Evolutionary conservation across 139 green algal species (phyloP).

Genomic region (Tetraselmis chui): DNA sequence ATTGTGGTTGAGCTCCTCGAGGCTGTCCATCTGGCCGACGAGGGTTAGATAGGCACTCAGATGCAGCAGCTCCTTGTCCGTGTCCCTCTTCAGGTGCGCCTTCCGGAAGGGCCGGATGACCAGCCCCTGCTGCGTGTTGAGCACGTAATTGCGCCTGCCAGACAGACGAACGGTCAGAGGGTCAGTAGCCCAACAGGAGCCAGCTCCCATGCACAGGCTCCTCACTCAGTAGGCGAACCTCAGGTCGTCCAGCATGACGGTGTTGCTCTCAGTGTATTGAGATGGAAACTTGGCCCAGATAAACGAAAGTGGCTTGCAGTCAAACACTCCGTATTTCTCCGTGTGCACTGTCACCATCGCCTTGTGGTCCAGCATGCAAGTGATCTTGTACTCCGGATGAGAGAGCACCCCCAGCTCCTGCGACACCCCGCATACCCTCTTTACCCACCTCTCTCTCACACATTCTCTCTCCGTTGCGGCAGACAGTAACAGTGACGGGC

Average conservation of each 20-base stretch:
- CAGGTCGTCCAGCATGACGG: constrained; percentile 96
- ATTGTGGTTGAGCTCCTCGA: constrained; percentile 64
- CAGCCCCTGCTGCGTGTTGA: constrained; percentile 90
- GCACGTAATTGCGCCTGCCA: constrained; percentile 81
- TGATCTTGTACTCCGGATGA: constrained; percentile 73
- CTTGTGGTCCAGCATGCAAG: constrained; percentile 74
- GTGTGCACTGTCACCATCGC: constrained; percentile 83
- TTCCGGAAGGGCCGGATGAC: constrained; percentile 84
- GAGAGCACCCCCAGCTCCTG: constrained; percentile 79
- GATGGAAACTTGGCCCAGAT: constrained; percentile 70
- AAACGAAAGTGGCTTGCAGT: constrained; percentile 92
- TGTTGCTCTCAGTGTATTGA: constrained; percentile 64
- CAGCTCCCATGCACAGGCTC: not conserved
- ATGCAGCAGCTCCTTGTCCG: constrained; percentile 79
- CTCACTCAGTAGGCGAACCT: constrained; percentile 17
- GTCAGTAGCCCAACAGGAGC: not conserved
- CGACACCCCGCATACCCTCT: too few relatives aligned
- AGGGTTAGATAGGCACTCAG: constrained; percentile 73
- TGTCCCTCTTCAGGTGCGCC: constrained; percentile 58
- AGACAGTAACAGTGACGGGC: too few relatives aligned
- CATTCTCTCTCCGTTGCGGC: too few relatives aligned
- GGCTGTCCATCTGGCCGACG: constrained; percentile 53
- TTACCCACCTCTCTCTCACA: too few relatives aligned
- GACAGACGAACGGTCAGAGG: not conserved
- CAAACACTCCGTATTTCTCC: constrained; percentile 67